These are phyloP conservation scores for Podila horticola DNA, from an alignment of 192 early-diverging fungal species.

Conservation along the genomic window DNA sequence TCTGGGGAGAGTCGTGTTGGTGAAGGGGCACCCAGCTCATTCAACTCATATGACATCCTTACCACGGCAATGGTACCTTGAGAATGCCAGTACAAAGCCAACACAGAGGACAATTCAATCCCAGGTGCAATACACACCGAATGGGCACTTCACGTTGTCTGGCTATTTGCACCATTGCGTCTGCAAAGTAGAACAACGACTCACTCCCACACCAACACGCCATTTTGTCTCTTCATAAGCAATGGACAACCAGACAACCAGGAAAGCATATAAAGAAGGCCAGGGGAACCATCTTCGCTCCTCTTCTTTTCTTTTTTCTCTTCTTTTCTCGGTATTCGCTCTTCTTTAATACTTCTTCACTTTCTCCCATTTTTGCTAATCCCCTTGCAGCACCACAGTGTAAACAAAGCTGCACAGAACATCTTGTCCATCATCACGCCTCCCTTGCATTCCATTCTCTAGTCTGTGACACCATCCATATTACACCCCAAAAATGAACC, in stretches of 20 bases:
- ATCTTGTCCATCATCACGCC: not conserved
- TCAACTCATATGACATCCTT: too few relatives aligned
- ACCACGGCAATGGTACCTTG: too few relatives aligned
- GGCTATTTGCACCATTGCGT: not conserved
- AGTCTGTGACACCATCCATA: not conserved
- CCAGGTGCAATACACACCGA: not conserved
- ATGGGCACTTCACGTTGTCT: not conserved
- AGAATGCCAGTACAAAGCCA: too few relatives aligned
- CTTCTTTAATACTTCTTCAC: not conserved
- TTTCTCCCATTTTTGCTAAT: not conserved
- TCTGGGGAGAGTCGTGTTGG: not conserved
- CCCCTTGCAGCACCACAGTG: not conserved
- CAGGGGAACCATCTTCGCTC: too few relatives aligned
- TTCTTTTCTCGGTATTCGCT: not conserved
- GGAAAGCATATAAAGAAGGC: too few relatives aligned
- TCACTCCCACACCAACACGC: not conserved
- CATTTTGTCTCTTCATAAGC: not conserved
- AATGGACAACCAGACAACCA: too few relatives aligned
- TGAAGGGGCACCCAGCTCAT: too few relatives aligned
- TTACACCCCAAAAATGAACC: not conserved
- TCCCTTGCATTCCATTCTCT: not conserved
- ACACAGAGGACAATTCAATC: not conserved
- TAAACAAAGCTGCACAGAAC: constrained; percentile 4
- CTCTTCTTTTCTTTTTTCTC: too few relatives aligned
- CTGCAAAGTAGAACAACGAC: not conserved